Base-by-base conservation (phyloP, 1,139 yeast species). In the Yamadazyma oceani region DNA sequence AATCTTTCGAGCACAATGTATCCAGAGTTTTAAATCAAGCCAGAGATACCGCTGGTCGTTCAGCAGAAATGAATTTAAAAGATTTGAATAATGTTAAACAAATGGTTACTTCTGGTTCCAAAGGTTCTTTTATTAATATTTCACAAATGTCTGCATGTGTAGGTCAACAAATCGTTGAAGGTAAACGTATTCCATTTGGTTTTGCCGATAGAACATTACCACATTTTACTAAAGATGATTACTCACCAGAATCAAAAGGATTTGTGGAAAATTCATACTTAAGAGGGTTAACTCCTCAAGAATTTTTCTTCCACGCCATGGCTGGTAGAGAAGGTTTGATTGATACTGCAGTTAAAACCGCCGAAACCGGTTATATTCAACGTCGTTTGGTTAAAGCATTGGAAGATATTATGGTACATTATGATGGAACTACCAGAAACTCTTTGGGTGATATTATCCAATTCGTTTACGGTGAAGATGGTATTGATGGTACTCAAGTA, bases 131-230 rank as follows among this genome's bases (percentile, higher is more conserved):
- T 63, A 94, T 94, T 63, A 94, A 94, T 63, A 92, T 94, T 63
- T 95, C 99, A 19, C 98, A 90, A 70, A 94, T 94, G 98, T 89
- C 97, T 34, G 99, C 99, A 6, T 92, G 98, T 85, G 99, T 92
- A 23, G 99, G 99, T 55, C 99, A 94, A 68, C 99, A 94, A 63
- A 92, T 95, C 68, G 98, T 94, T 34, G 98, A 92, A 70, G 99
- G 99, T 78, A 92, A 88, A 64, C 95, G 99, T 78, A 92, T 94
- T 71, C 95, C 97, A 25, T 92, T 85, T 56, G 99, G 99, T 28
- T 94, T 94, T 61, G 80, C 88, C 31, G 97, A 92, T 61, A 84
- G 99, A 68, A 84, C 97, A 2, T 73, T 94, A 56, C 99, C 99
- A 12, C 99, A 94, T 66, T 94, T 94, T 60, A 88, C 97, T 8